These are phyloP conservation scores for Candida pseudoviswanathii DNA, from an alignment of 1,139 yeast species.

Conservation along the genomic window DNA sequence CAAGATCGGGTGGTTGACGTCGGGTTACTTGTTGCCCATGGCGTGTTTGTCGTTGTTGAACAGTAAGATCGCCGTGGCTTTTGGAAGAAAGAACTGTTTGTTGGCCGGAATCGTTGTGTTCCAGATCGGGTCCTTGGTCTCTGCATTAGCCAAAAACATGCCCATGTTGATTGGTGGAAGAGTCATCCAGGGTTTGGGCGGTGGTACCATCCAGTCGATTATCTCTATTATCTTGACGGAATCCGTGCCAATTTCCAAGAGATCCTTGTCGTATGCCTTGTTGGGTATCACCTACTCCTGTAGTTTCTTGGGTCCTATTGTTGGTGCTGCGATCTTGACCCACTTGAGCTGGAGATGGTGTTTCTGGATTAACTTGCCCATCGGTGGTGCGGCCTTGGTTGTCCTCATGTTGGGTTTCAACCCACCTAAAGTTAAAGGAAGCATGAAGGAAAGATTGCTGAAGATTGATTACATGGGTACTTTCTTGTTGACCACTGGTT, in stretches of 20 bases:
- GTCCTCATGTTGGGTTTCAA: conserved; percentile 49
- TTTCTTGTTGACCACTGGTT: conserved; percentile 28
- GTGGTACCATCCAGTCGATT: conserved; percentile 66
- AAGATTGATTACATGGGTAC: conserved; percentile 38
- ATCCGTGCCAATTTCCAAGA: conserved; percentile 55
- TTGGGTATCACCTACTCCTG: conserved; percentile 54
- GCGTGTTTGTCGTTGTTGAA: conserved; percentile 59
- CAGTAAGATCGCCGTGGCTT: conserved; percentile 61
- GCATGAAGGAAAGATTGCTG: conserved; percentile 39
- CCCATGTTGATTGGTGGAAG: conserved; percentile 68
- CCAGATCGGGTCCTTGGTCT: conserved; percentile 62
- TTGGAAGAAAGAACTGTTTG: conserved; percentile 59
- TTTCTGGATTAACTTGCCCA: conserved; percentile 69
- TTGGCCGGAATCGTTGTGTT: conserved; percentile 54
- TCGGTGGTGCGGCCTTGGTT: conserved; percentile 58
- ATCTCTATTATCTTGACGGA: conserved; percentile 61
- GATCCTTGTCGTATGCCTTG: conserved; percentile 53
- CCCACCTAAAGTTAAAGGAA: conserved; percentile 55
- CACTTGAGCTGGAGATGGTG: conserved; percentile 78
- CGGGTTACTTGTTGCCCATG: conserved; percentile 62
- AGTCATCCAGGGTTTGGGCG: conserved; percentile 74
- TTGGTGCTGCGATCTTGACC: conserved; percentile 65
- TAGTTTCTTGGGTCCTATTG: conserved; percentile 61
- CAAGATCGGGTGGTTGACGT: conserved; percentile 43
- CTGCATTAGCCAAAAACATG: conserved; percentile 60